Evolutionary conservation across 2,329 filamentous ascomycete genomes (phyloP).

Genomic region (Trichophyton verrucosum): DNA sequence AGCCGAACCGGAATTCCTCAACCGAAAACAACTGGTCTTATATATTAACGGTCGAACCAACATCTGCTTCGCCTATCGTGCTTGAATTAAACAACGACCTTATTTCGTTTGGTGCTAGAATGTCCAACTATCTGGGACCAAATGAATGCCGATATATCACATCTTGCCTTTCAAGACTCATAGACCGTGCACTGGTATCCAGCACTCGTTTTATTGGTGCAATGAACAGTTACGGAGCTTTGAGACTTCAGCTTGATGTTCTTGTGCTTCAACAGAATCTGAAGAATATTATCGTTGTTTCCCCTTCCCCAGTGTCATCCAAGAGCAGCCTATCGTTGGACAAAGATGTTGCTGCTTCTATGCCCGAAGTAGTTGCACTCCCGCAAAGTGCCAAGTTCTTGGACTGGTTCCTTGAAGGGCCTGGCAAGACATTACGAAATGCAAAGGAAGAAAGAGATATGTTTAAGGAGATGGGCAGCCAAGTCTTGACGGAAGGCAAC

Average conservation of each 20-base stretch:
- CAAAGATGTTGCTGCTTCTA: constrained; percentile 8
- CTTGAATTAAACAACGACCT: constrained; percentile 74
- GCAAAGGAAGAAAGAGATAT: constrained; percentile 34
- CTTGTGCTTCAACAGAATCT: constrained; percentile 92
- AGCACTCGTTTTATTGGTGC: constrained; percentile 59
- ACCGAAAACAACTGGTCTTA: constrained; percentile 55
- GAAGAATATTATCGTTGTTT: constrained; percentile 61
- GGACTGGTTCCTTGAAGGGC: constrained; percentile 37
- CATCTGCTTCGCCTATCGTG: constrained; percentile 49
- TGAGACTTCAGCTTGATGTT: constrained; percentile 86
- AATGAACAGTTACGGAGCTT: constrained; percentile 73
- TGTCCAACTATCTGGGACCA: constrained; percentile 57
- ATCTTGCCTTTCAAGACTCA: constrained; percentile 60
- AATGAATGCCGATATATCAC: constrained; percentile 65
- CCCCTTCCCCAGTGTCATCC: constrained; percentile 13
- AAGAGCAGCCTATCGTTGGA: constrained; percentile 10
- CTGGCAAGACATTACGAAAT: constrained; percentile 33
- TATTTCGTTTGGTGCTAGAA: constrained; percentile 74
- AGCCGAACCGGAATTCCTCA: constrained; percentile 18
- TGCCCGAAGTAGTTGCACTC: constrained; percentile 29
- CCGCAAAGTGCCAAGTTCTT: constrained; percentile 35
- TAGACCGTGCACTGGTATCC: constrained; percentile 65
- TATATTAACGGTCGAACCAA: constrained; percentile 31
- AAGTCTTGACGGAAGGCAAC: constrained; percentile 26
- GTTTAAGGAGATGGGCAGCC: constrained; percentile 22